Percentiles rank a stretch among this genome's conserved stretches.
Conservation (phyloP, 1,284 basidiomycete species). For the Xerocomus minutiporus region DNA sequence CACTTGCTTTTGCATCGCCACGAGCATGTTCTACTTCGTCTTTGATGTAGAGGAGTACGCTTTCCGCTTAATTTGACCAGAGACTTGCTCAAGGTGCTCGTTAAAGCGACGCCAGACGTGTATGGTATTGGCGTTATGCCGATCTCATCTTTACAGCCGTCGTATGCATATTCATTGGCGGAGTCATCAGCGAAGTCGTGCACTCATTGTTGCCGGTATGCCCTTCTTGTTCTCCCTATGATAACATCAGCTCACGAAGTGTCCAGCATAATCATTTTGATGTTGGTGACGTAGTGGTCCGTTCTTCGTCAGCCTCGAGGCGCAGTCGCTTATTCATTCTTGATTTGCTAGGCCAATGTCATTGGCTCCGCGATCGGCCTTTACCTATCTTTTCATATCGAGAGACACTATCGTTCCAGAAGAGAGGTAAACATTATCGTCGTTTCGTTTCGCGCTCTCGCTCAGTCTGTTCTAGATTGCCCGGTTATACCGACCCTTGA, state of each 20-base stretch:
- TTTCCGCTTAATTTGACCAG: background rate
- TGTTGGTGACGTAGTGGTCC: constrained; percentile 67
- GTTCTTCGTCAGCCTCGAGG: constrained; percentile 26
- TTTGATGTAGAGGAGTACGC: constrained; percentile 82
- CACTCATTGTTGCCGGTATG: constrained; percentile 75
- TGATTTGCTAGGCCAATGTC: constrained; percentile 66
- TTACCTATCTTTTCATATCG: constrained; percentile 60
- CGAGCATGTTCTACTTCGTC: constrained; percentile 81
- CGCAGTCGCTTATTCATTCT: constrained; percentile 8
- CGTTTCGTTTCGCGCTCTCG: background rate
- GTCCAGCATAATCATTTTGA: constrained; percentile 74
- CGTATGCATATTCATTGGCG: constrained; percentile 75
- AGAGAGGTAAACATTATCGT: constrained; percentile 54
- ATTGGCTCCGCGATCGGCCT: constrained; percentile 73
- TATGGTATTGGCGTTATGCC: constrained; percentile 83
- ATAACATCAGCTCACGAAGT: constrained; percentile 1
- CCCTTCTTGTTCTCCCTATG: constrained; percentile 1
- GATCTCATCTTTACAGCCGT: constrained; percentile 64
- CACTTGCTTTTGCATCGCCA: constrained; percentile 73
- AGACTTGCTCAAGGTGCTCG: background rate
- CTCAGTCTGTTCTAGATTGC: constrained; percentile 48
- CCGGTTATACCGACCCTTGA: constrained; percentile 67
- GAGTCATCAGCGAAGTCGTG: constrained; percentile 81
- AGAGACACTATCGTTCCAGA: constrained; percentile 69
- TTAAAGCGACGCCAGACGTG: constrained; percentile 61